Percentiles rank a stretch among this genome's conserved stretches.
phyloP scores from a whole-genome alignment of 169 alveolate species.

The Plasmodium malariae region DNA sequence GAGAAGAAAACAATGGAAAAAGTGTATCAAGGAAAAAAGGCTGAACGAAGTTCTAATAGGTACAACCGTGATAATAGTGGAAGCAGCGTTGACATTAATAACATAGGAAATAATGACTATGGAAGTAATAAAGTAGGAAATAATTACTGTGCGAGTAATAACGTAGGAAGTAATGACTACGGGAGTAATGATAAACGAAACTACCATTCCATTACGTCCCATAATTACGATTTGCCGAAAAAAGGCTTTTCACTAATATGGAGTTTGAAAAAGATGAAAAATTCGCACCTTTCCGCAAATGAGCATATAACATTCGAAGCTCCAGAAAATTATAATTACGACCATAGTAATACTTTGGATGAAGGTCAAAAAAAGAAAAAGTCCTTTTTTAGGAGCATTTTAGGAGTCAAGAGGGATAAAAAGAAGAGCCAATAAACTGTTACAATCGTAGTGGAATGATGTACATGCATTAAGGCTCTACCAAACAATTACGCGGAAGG shows the following conservation, averaged over 20 bases:
- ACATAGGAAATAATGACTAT: no score
- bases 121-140: neutral
- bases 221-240: conserved; percentile 62
- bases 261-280: conserved; percentile 54
- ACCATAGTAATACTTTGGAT: neutral
- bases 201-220: conserved; percentile 1
- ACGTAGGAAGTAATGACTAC: neutral
- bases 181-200: neutral
- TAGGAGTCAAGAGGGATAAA: conserved; percentile 5
- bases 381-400: conserved; percentile 34
- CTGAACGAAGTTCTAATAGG: no score
- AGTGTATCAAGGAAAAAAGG: no score
- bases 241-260: conserved; percentile 68
- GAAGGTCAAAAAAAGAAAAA: conserved; percentile 22
- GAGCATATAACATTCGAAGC: conserved; percentile 51
- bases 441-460: neutral
- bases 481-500: no score
- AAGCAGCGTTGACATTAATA: no score
- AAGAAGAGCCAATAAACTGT: neutral
- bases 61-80: no score
- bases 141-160: neutral
- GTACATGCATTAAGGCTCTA: no score
- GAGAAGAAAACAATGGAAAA: no score
- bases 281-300: conserved; percentile 37
- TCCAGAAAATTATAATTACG: neutral